phyloP scores from a whole-genome alignment of 345 rosid species.

The Garcia nutans region DNA sequence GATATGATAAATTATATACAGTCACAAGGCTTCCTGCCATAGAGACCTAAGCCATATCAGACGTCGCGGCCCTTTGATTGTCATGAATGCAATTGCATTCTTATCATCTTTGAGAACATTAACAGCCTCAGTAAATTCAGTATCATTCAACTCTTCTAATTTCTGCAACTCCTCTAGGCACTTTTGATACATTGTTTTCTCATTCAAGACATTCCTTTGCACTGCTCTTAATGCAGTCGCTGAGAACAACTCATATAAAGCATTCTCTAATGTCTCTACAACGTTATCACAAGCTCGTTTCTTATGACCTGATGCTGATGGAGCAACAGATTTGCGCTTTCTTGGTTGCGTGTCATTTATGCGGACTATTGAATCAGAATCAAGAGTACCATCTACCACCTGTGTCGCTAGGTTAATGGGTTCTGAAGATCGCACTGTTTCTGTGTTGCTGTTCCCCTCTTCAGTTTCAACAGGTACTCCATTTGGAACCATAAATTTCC shows the following conservation, averaged over 20 bases:
- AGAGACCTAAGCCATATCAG: conserved; percentile 36
- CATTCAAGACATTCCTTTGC: conserved; percentile 20
- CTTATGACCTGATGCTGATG: conserved; percentile 23
- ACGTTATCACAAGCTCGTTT: conserved; percentile 23
- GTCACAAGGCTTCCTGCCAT: conserved; percentile 22
- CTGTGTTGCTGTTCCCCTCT: conserved; percentile 41
- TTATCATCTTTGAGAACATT: conserved; percentile 39
- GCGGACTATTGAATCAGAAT: conserved; percentile 39
- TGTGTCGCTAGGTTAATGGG: conserved; percentile 31
- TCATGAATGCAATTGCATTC: conserved; percentile 38
- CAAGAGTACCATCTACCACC: conserved; percentile 30
- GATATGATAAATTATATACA: neutral
- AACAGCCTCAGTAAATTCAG: conserved; percentile 31
- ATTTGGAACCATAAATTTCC: conserved; percentile 21
- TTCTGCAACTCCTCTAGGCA: conserved; percentile 44
- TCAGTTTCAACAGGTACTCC: conserved; percentile 23
- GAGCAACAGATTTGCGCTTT: conserved; percentile 25
- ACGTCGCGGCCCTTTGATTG: conserved; percentile 31
- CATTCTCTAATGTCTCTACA: conserved; percentile 30
- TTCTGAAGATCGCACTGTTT: conserved; percentile 34
- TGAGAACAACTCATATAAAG: conserved; percentile 32
- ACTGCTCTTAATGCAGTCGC: conserved; percentile 23
- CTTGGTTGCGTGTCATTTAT: conserved; percentile 18
- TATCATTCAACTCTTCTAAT: conserved; percentile 31
- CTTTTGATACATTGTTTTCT: conserved; percentile 32